phyloP scores from a whole-genome alignment of 441 rosid species.

The Omphalea diandra region DNA sequence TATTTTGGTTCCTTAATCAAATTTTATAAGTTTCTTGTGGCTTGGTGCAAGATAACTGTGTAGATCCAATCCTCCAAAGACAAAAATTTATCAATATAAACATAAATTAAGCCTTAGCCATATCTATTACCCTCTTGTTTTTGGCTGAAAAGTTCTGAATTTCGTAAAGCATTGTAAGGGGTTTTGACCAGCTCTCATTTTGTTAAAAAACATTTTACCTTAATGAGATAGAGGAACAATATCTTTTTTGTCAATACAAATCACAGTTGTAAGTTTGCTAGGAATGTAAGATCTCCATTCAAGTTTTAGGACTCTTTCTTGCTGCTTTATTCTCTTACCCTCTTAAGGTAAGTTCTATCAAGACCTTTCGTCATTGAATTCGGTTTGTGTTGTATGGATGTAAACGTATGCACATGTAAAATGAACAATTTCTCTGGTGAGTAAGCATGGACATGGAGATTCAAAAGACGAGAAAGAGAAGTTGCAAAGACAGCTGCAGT shows the following conservation, averaged over 20 bases:
- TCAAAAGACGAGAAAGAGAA: conserved; percentile 15
- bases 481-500: conserved; percentile 11
- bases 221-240: conserved; percentile 23
- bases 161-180: background rate
- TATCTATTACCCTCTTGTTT: background rate
- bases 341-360: background rate
- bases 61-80: conserved; percentile 15
- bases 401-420: background rate
- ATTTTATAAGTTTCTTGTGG: conserved; percentile 13
- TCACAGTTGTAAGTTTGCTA: conserved; percentile 24
- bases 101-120: background rate
- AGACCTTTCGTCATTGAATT: background rate
- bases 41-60: too few species aligned
- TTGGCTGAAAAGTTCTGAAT: background rate
- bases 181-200: conserved; percentile 11
- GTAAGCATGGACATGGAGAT: conserved; percentile 9
- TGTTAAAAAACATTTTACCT: conserved; percentile 15
- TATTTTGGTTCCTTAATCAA: conserved; percentile 20
- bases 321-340: background rate
- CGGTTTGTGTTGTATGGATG: background rate
- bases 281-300: background rate
- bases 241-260: conserved; percentile 15
- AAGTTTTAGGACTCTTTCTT: background rate
- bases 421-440: background rate
- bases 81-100: background rate